Base-by-base conservation (phyloP, 306 rosid species). In the Clitoria ternatea region DNA sequence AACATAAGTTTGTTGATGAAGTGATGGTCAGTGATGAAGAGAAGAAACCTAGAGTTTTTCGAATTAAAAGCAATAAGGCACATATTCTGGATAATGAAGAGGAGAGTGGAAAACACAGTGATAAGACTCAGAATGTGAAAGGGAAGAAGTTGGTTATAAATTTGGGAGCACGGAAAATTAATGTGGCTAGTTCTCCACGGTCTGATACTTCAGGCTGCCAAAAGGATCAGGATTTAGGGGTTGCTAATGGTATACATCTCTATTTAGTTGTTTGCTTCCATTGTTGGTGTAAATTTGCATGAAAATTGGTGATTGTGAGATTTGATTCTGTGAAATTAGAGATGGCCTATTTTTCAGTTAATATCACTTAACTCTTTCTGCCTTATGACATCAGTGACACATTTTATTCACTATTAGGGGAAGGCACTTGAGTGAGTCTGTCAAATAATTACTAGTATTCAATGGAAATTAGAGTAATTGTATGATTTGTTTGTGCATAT, bases 1-100 rank as follows among this genome's bases (percentile, higher is more conserved):
- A 95, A 79, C 97, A 80, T 59, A 89, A 89, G 84, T 89, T 81
- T 84, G 96, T 95, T 52, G 89, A 95, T 61, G 99, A 95, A 78
- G 96, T 95, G 76, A 95, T 91, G 97, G 86, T 84, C 63, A 89
- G 87, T 64, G 96, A 91, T 80, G 99, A 86, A 83, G 96, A 89
- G 69, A 85, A 83, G 82, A 76, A 80, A 40, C 82, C 94, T 11
- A 87, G 84, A 82, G 88, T 84, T 17, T 85, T 95, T 81, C 86
- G 89, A 73, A 81, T 95, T 56, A 95, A 90, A 83, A 80, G 81
- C 56, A 87, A 68, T 32, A 88, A 82, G 74, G 48, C 85, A 70
- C 79, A 89, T 73, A 85, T 63, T 75, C 66, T 75, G 70, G 91
- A 85, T 61, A 78, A 85, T 73, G 96, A 82, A 77, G 99, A 87